A percentile compares a stretch with the other conserved stretches of the same genome.
Conservation (phyloP, 169 alveolate genomes). For the Blepharisma undulans region DNA sequence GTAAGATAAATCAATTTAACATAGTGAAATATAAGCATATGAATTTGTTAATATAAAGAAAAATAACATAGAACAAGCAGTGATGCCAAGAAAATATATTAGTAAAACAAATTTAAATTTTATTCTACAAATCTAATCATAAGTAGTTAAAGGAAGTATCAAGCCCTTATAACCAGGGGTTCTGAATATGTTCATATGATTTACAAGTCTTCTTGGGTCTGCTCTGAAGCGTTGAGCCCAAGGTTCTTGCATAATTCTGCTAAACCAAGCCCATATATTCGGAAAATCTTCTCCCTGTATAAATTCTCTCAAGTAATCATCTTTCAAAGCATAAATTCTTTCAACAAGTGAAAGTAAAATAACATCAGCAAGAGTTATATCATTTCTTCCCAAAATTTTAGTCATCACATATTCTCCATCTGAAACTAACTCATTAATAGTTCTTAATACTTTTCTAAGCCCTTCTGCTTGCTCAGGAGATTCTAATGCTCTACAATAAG, state of each 20-base stretch:
- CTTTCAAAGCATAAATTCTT: neutral
- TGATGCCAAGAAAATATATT: too few species aligned
- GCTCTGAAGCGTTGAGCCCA: neutral
- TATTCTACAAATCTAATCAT: too few species aligned
- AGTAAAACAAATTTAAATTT: too few species aligned
- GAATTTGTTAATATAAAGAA: too few species aligned
- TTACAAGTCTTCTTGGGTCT: neutral
- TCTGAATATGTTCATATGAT: neutral
- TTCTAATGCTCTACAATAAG: neutral
- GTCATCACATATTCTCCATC: conserved; percentile 17
- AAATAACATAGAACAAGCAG: too few species aligned
- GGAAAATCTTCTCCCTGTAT: neutral
- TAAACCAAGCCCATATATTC: neutral
- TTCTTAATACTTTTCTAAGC: neutral
- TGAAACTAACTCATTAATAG: neutral
- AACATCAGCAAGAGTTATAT: conserved; percentile 29
- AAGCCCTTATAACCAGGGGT: neutral
- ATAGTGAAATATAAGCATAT: too few species aligned
- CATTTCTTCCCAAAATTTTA: neutral
- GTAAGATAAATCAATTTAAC: too few species aligned
- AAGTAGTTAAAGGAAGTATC: neutral
- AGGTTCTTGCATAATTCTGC: neutral
- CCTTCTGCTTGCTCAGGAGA: neutral
- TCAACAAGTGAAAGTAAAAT: conserved; percentile 18
- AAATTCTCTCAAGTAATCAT: neutral